phyloP scores from a whole-genome alignment of 257 asterid genomes.

The Voacanga thouarsii region DNA sequence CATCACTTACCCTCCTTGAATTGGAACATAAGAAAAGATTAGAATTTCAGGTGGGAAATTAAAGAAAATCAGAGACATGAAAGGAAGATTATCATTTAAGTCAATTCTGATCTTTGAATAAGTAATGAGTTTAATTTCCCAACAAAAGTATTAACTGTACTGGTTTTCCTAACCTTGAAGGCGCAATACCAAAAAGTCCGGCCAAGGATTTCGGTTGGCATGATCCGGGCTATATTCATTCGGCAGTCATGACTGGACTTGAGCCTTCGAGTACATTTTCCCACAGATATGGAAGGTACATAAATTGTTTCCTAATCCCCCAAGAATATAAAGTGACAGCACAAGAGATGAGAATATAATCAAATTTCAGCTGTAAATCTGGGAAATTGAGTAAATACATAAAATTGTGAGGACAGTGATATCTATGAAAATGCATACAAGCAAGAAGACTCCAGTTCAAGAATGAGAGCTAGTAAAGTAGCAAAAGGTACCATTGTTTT shows the following conservation, averaged over 20 bases:
- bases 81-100: no score
- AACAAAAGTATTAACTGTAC: not conserved
- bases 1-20: no score
- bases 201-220: slow-evolving; percentile 94
- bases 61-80: no score
- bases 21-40: no score
- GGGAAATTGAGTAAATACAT: not conserved
- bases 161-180: slow-evolving; percentile 17
- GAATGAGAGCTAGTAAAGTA: no score
- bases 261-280: slow-evolving; percentile 53
- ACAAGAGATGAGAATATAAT: not conserved
- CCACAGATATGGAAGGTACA: slow-evolving; percentile 77
- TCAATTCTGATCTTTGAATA: no score
- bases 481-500: no score
- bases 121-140: not conserved
- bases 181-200: slow-evolving; percentile 39
- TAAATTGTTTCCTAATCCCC: not conserved
- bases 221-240: slow-evolving; percentile 84
- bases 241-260: slow-evolving; percentile 64
- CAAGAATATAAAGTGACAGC: not conserved
- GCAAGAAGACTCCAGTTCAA: not conserved
- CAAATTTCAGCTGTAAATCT: no score
- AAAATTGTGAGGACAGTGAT: not conserved
- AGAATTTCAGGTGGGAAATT: no score
- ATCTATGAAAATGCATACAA: no score